Percentiles rank a stretch among this genome's conserved stretches.
These are phyloP conservation scores for Symbiodinium pilosum DNA, from an alignment of 73 alveolate species.

Conservation along the genomic window DNA sequence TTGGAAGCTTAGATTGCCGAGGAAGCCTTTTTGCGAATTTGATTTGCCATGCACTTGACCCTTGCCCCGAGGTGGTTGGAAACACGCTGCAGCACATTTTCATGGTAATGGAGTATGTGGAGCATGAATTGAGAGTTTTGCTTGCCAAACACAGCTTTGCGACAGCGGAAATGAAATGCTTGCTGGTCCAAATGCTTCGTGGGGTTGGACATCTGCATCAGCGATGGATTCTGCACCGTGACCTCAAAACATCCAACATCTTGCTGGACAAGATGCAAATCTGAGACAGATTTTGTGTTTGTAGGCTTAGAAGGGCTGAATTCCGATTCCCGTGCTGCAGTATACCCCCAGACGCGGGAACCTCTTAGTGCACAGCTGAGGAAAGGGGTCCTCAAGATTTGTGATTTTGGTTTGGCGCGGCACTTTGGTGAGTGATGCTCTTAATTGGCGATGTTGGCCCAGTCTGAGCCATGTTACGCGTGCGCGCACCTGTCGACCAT, in stretches of 20 bases:
- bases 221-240: conserved; percentile 96
- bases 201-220: conserved; percentile 96
- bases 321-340: too few relatives aligned
- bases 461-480: background rate
- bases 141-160: conserved; percentile 58
- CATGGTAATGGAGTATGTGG: conserved; percentile 97
- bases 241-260: conserved; percentile 97
- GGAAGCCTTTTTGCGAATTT: too few relatives aligned
- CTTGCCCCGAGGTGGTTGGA: conserved; percentile 94
- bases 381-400: conserved; percentile 94
- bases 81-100: conserved; percentile 96
- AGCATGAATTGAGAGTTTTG: conserved; percentile 96
- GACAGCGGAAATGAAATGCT: conserved; percentile 65
- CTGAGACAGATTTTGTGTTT: conserved; percentile 58
- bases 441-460: background rate
- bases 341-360: too few relatives aligned
- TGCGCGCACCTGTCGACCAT: background rate
- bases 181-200: conserved; percentile 60
- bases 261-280: conserved; percentile 94
- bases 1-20: background rate
- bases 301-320: background rate
- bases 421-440: conserved; percentile 88
- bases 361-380: too few relatives aligned
- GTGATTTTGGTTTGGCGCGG: conserved; percentile 97
- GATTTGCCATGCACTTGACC: background rate